Percentiles rank a stretch among this genome's conserved stretches.
Evolutionary conservation across 306 rosid species (phyloP).

Genomic region (Mucuna pruriens): DNA sequence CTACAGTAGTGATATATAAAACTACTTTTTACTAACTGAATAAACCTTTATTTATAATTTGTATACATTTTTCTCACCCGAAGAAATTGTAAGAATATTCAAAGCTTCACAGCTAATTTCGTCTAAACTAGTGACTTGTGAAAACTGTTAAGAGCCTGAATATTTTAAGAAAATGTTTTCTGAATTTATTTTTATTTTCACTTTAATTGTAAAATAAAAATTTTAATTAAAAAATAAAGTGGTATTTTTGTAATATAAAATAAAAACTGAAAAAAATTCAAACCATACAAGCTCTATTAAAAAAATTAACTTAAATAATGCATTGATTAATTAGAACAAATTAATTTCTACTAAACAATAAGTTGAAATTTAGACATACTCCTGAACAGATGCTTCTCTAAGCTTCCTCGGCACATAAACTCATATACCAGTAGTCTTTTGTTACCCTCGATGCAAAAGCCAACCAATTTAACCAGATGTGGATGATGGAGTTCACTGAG

Average conservation of each 20-base stretch:
- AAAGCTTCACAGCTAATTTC: neutral
- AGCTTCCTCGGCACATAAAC: conserved; percentile 71
- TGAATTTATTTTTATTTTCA: no score
- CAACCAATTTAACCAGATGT: conserved; percentile 63
- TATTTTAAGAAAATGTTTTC: no score
- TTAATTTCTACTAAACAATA: neutral
- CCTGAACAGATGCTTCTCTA: conserved; percentile 54
- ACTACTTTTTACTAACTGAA: no score
- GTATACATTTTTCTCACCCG: no score
- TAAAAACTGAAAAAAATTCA: neutral
- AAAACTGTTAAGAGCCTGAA: neutral
- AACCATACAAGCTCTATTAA: neutral
- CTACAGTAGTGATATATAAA: no score
- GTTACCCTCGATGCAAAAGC: conserved; percentile 62
- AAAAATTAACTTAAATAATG: neutral
- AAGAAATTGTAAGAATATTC: neutral
- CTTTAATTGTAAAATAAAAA: no score
- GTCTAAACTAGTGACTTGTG: neutral
- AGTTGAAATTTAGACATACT: conserved; percentile 39
- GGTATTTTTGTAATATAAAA: no score
- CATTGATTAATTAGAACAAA: neutral
- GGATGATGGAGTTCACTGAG: conserved; percentile 66
- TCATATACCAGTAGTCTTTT: conserved; percentile 70
- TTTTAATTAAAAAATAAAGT: no score
- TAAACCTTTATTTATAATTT: no score